A percentile compares a stretch with the other conserved stretches of the same genome.
These are phyloP conservation scores for Carex scoparia DNA, from an alignment of 176 grass and related monocot genomes.

Conservation along the genomic window DNA sequence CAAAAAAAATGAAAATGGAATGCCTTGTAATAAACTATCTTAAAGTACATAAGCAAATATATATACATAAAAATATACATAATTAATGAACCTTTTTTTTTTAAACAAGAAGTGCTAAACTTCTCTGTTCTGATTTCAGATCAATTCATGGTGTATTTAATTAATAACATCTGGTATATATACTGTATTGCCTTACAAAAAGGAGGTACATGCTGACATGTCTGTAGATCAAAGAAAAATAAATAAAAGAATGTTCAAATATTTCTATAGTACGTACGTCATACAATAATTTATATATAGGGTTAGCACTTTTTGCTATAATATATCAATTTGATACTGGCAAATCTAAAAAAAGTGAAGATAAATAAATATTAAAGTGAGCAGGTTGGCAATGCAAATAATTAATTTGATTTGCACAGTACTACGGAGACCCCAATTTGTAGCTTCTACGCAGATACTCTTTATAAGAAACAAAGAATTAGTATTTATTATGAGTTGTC, in stretches of 20 bases:
- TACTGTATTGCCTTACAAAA: not conserved
- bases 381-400: no score
- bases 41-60: not conserved
- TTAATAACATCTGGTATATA: not conserved
- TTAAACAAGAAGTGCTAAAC: not conserved
- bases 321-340: not conserved
- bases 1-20: no score
- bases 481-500: no score
- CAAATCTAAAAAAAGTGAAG: not conserved
- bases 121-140: not conserved
- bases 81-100: not conserved
- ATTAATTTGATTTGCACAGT: no score
- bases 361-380: no score
- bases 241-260: not conserved
- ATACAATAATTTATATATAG: not conserved
- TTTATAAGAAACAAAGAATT: no score
- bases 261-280: not conserved
- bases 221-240: not conserved
- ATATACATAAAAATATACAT: not conserved
- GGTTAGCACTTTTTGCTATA: not conserved
- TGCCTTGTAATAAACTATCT: no score
- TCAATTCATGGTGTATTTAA: not conserved
- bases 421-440: no score
- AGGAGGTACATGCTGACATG: not conserved
- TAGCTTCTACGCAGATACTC: no score